Evolutionary conservation across 805 yeast species (phyloP), one percentile per base, ranked within the genome.

Genomic region (Starmerella vaccinii): DNA sequence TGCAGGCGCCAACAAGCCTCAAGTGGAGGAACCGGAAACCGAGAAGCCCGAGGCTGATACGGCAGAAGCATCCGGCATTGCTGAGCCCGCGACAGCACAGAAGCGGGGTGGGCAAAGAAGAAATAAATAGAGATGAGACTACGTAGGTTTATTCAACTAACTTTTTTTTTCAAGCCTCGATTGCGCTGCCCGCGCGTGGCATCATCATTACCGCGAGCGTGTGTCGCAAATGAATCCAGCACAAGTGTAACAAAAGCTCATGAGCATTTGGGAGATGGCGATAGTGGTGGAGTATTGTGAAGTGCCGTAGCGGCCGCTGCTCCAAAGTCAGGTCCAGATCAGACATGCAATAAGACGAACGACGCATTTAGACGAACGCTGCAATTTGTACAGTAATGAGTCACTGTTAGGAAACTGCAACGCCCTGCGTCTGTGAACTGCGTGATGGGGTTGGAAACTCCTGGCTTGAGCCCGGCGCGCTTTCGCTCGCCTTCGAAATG

Each of bases 1-100:
- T n/a, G 54, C 48, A 12, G 39, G 54, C 43, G 61, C 58, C 30
- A 53, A 56, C 22, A 21, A 39, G 43, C 19, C 29, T 5, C 26
- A 30, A 4, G 30, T 24, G 30, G 43, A 44, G 19, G 47, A 39
- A 3, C n/a, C n/a, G n/a, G n/a, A n/a, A n/a, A n/a, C n/a, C n/a
- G 51, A 22, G 41, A 15, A 26, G 45, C 15, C 42, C 18, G 46
- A 18, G 16, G 23, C 39, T 10, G 54, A 49, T 30, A 32, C 48
- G 37, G 40, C 50, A 38, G 47, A 48, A 21, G 50, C 48, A 29
- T 26, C 53, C 16, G 56, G 49, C 30, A 47, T 15, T 22, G n/a
- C 22, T 15, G 34, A 16, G n/a, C n/a, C 45, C 24, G 9, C 45
- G 5, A 10, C 45, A 7, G 45, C 45, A 2, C 45, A 41, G 23